phyloP scores from a whole-genome alignment of 1,139 yeast genomes.

The Wickerhamomyces sp. region DNA sequence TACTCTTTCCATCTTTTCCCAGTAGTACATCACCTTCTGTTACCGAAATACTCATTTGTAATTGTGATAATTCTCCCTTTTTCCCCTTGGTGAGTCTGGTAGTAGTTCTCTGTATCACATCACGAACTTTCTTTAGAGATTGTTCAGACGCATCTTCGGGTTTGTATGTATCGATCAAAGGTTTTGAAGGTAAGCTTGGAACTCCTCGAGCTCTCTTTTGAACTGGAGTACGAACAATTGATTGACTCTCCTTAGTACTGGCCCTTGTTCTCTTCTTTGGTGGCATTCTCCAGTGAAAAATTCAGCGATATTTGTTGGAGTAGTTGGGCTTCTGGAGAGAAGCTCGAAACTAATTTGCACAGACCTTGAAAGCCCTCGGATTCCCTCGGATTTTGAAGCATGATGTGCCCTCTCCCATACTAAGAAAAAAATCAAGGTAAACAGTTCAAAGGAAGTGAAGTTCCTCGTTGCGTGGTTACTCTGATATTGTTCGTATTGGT shows the following conservation, averaged over 20 bases:
- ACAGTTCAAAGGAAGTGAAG: no score
- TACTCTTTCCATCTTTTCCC: conserved; percentile 5
- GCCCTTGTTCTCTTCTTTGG: conserved; percentile 26
- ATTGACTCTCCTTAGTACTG: conserved; percentile 3
- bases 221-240: neutral
- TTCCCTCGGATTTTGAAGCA: no score
- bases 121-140: neutral
- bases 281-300: conserved; percentile 15
- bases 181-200: conserved; percentile 2
- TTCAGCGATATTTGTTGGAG: neutral
- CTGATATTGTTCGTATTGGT: no score
- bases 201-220: neutral
- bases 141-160: neutral
- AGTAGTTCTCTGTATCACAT: neutral
- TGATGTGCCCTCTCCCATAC: no score
- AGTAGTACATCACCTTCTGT: conserved; percentile 11
- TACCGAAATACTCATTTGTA: conserved; percentile 5
- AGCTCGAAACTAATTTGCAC: no score
- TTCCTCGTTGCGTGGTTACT: no score
- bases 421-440: no score
- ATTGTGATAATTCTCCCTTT: neutral
- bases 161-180: conserved; percentile 6
- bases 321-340: neutral
- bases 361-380: no score
- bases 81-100: neutral